Conservation (phyloP, 176 grass and related monocot species). For the Calamus simplicifolius region DNA sequence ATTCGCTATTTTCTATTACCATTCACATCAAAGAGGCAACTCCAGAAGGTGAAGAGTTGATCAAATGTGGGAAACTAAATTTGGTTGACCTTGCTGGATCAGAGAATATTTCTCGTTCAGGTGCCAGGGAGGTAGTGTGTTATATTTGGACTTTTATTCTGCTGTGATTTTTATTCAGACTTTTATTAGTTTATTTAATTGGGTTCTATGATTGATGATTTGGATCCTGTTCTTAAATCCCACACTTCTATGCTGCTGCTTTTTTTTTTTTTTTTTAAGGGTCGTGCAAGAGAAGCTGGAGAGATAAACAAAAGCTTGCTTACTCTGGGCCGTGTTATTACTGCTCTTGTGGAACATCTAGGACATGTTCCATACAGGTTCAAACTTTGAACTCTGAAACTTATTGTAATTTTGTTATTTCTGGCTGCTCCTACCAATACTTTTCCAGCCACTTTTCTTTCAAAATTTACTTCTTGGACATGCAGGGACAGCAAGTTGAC, state of each 20-base stretch:
- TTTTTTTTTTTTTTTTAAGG: conserved; percentile 34
- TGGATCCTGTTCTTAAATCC: no score
- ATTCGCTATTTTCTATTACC: conserved; percentile 95
- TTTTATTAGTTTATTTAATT: no score
- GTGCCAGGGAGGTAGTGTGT: conserved; percentile 74
- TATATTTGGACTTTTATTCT: no score
- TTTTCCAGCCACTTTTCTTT: background rate
- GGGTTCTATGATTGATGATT: no score
- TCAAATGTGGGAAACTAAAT: conserved; percentile 96
- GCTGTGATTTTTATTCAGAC: no score
- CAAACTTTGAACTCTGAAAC: conserved; percentile 2
- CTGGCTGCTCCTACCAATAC: no score
- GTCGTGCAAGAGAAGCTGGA: conserved; percentile 92
- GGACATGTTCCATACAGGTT: conserved; percentile 96
- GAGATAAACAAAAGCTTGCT: conserved; percentile 99
- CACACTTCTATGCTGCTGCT: no score
- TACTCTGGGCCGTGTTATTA: conserved; percentile 95
- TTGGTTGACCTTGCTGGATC: conserved; percentile 93
- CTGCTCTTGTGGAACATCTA: conserved; percentile 89
- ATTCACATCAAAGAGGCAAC: conserved; percentile 99
- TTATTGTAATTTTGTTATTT: no score
- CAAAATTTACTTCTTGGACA: conserved; percentile 14
- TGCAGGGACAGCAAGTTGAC: conserved; percentile 97
- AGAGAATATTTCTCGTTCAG: conserved; percentile 96
- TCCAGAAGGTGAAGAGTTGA: conserved; percentile 96